Conservation (phyloP, 2,329 filamentous ascomycete species). For the Elsinoe ampelina region DNA sequence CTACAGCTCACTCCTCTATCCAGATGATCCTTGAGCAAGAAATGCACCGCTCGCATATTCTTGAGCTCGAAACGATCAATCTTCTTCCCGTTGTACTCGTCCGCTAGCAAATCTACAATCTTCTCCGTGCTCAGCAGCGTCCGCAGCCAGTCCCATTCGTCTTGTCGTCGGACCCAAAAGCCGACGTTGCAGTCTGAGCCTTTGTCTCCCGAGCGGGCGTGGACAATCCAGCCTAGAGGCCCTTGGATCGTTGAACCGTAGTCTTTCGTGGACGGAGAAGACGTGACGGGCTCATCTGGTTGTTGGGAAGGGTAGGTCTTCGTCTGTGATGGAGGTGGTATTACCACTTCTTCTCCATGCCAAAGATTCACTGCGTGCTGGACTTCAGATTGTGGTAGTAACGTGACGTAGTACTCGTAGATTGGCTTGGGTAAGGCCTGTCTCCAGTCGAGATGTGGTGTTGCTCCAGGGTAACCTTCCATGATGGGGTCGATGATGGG, state of each 20-base stretch:
- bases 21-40: constrained; percentile 18
- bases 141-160: constrained; percentile 29
- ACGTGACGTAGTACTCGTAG: constrained; percentile 17
- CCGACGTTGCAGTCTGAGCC: constrained; percentile 28
- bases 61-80: constrained; percentile 34
- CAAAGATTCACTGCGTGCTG: constrained; percentile 23
- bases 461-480: constrained; percentile 27
- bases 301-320: constrained; percentile 15
- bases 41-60: constrained; percentile 33
- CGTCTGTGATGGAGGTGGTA: constrained; percentile 9
- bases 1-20: constrained; percentile 14
- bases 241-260: constrained; percentile 30
- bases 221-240: constrained; percentile 31
- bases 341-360: constrained; percentile 14
- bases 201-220: constrained; percentile 28
- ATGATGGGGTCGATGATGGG: constrained; percentile 23
- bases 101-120: constrained; percentile 24
- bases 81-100: constrained; percentile 26
- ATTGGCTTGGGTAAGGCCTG: constrained; percentile 21
- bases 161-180: constrained; percentile 32
- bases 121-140: constrained; percentile 22
- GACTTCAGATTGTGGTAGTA: constrained; percentile 24
- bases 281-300: constrained; percentile 24
- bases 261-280: constrained; percentile 21
- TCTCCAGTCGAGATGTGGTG: constrained; percentile 24